phyloP scores from a whole-genome alignment of 1,284 basidiomycete genomes.

The Tetrapyrgos nigripes region DNA sequence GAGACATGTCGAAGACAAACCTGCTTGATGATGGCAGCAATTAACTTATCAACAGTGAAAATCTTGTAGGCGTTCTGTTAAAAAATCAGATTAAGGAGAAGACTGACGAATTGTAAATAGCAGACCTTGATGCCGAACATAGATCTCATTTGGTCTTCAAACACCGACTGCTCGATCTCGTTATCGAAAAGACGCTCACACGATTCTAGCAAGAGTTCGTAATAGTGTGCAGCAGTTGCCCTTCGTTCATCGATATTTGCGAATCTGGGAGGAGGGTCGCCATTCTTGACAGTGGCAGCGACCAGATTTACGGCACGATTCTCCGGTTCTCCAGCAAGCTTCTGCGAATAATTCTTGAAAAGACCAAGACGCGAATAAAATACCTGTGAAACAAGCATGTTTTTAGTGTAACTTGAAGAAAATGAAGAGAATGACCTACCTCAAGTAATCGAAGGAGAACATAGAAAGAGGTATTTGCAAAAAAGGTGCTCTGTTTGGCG shows the following conservation, averaged over 20 bases:
- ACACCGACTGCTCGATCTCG: slow-evolving; percentile 85
- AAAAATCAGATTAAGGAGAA: background rate
- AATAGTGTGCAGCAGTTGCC: slow-evolving; percentile 65
- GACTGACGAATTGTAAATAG: background rate
- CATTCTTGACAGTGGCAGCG: slow-evolving; percentile 36
- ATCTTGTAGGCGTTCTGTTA: slow-evolving; percentile 78
- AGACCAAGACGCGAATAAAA: slow-evolving; percentile 85
- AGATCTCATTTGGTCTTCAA: slow-evolving; percentile 90
- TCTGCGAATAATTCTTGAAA: slow-evolving; percentile 77
- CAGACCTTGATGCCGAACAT: slow-evolving; percentile 89
- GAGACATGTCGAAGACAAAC: slow-evolving; percentile 43
- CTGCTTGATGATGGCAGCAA: slow-evolving; percentile 89
- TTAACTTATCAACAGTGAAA: slow-evolving; percentile 94
- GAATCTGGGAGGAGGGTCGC: slow-evolving; percentile 28
- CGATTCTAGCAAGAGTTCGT: slow-evolving; percentile 84
- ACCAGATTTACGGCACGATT: slow-evolving; percentile 30
- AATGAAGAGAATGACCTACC: slow-evolving; percentile 51
- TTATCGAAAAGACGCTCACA: slow-evolving; percentile 93
- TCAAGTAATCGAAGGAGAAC: slow-evolving; percentile 84
- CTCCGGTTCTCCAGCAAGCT: slow-evolving; percentile 45
- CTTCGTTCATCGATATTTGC: slow-evolving; percentile 24
- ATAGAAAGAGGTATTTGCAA: slow-evolving; percentile 91
- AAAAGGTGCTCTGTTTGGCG: slow-evolving; percentile 72
- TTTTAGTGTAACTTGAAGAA: slow-evolving; percentile 8
- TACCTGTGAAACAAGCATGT: slow-evolving; percentile 52